Base-by-base conservation (phyloP, 495 filamentous ascomycete genomes). In the Penicillium lividum region DNA sequence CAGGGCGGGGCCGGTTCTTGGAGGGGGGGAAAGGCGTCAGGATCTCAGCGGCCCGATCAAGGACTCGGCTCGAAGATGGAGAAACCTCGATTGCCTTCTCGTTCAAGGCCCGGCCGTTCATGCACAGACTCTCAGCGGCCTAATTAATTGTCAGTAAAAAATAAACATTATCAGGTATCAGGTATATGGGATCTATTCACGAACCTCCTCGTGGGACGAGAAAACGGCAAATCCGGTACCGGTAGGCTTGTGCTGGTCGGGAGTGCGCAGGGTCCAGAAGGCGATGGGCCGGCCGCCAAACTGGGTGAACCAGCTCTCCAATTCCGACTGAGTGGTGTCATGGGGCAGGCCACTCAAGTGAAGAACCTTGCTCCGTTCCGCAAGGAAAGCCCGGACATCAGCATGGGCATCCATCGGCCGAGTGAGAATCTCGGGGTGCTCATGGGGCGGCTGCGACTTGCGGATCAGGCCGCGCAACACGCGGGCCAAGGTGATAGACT, bases 281-380 rank as follows among this genome's bases (percentile, higher is more conserved):
- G 93, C 93, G 78, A 98, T 98, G n/a, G 94, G 94, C 16, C 94
- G 89, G 44, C 94, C 94, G 55, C 94, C 93, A 66, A 96, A 98
- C 70, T 98, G 94, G 27, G 94, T 98, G 73, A 97, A 98, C 94
- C 94, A 98, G 73, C 91, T 96, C 77, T 98, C 94, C 34, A 98
- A 80, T 74, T 98, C 94, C 15, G 92, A 97, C 76, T 98, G 94
- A 3, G 94, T 98, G 28, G 94, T 98, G 67, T 98, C 94, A 69
- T 98, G 94, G 42, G 94, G 94, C 49, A 98, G 82, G 38, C 94
- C 94, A 63, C 90, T 95, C 84, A 98, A 91, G 74, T 98, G 94
- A 59, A 98, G 83, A 13, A 98, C 92, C 79, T 98, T 98, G 80
- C 92, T 97, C 51, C 93, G 85, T 73, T 98, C 94, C 4, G 89